Percentiles rank a stretch among this genome's conserved stretches.
Evolutionary conservation across 495 filamentous ascomycete species (phyloP).

Genomic region (Aspergillus mulundensis): DNA sequence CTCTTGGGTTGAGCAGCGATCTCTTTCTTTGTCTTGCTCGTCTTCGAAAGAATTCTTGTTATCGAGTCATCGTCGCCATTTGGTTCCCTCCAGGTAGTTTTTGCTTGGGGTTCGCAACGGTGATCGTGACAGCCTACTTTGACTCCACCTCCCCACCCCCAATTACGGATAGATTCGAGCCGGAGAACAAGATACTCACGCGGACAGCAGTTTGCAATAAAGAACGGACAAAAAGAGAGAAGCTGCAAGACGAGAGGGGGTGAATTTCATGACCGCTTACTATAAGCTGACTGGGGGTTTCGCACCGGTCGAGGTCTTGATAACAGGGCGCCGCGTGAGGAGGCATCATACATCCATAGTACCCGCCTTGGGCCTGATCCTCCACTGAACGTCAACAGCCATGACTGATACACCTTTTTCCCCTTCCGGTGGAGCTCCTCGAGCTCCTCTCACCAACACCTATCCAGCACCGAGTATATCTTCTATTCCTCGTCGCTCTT

Average conservation of each 20-base stretch:
- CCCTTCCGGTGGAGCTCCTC: constrained; percentile 45
- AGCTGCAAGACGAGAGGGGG: not conserved
- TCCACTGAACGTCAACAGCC: constrained; percentile 21
- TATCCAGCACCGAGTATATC: constrained; percentile 35
- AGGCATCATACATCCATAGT: constrained; percentile 10
- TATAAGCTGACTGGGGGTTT: constrained; percentile 1
- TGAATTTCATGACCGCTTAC: constrained; percentile 1
- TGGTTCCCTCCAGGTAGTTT: not conserved
- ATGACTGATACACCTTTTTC: constrained; percentile 47
- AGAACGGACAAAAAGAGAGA: not conserved
- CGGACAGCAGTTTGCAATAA: not conserved
- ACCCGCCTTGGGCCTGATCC: constrained; percentile 19
- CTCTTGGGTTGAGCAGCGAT: not conserved
- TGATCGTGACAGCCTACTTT: not conserved
- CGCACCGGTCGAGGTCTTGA: constrained; percentile 2
- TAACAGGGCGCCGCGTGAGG: constrained; percentile 23
- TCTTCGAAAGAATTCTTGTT: not conserved
- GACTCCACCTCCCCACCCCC: constrained; percentile 13
- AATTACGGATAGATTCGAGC: constrained; percentile 11
- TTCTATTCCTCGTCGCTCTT: constrained; percentile 50
- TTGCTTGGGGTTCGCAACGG: not conserved
- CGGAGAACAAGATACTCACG: not conserved
- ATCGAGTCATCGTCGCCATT: not conserved
- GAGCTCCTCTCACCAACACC: constrained; percentile 38
- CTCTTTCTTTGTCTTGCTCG: not conserved